These are phyloP conservation scores for Fusarium illudens DNA, from an alignment of 2,329 filamentous ascomycete genomes.

Conservation along the genomic window DNA sequence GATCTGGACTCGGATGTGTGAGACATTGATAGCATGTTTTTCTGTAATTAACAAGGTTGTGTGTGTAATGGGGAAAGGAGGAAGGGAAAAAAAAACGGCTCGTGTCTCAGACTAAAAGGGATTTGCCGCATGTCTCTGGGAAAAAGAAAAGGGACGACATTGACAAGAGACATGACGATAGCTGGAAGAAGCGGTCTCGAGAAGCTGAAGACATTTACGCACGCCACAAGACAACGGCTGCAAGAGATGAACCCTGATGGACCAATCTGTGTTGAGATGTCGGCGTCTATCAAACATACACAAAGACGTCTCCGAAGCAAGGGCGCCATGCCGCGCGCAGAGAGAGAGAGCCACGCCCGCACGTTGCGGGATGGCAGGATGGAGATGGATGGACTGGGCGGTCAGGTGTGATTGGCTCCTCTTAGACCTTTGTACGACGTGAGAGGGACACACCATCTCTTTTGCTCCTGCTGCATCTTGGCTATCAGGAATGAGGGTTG, in stretches of 20 bases:
- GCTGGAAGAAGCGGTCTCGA: background rate
- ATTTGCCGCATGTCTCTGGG: slow-evolving; percentile 14
- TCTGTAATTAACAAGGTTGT: slow-evolving; percentile 17
- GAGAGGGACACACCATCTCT: slow-evolving; percentile 1
- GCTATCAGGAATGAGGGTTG: slow-evolving; percentile 1
- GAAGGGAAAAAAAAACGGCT: background rate
- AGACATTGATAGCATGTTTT: background rate
- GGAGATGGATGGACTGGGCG: slow-evolving; percentile 10
- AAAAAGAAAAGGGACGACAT: background rate
- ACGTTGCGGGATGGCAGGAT: slow-evolving; percentile 36
- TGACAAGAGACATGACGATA: slow-evolving; percentile 5
- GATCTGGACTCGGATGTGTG: background rate
- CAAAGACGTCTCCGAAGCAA: slow-evolving; percentile 20
- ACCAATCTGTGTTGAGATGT: slow-evolving; percentile 23
- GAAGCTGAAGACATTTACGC: background rate
- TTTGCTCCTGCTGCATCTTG: background rate
- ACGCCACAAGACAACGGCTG: slow-evolving; percentile 33
- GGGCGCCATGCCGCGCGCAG: slow-evolving; percentile 20
- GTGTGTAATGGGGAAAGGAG: background rate
- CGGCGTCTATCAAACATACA: slow-evolving; percentile 23
- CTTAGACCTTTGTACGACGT: slow-evolving; percentile 19
- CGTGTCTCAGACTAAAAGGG: slow-evolving; percentile 8
- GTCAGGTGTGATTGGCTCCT: slow-evolving; percentile 13
- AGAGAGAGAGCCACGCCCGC: slow-evolving; percentile 28
- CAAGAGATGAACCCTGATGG: slow-evolving; percentile 10